Conservation (phyloP, 2,329 filamentous ascomycete species). For the Neoscytalidium dimidiatum region DNA sequence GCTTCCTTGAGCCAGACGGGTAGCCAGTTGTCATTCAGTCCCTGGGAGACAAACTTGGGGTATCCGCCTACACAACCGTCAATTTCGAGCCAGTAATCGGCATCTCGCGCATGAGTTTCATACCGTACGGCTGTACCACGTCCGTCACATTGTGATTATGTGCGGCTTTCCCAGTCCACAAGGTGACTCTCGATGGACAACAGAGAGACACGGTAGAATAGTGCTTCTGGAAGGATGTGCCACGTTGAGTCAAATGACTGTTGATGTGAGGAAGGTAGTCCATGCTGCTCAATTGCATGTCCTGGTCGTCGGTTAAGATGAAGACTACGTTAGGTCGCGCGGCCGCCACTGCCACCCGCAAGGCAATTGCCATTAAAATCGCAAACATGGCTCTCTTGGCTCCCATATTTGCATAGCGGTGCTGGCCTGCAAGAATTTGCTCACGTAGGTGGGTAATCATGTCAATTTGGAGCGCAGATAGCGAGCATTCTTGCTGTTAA, state of each 20-base stretch:
- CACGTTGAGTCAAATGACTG: neutral
- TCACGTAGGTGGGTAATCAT: too few species aligned
- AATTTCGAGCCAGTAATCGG: neutral
- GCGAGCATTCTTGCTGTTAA: too few species aligned
- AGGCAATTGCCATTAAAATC: too few species aligned
- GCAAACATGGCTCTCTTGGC: too few species aligned
- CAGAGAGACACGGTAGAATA: neutral
- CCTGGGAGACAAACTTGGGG: slow-evolving; percentile 13
- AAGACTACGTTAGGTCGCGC: neutral
- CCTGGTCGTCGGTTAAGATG: neutral
- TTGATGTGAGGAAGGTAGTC: neutral
- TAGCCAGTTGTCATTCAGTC: slow-evolving; percentile 18
- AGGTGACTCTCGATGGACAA: neutral
- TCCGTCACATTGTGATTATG: neutral
- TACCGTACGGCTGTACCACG: neutral
- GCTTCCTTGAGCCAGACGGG: slow-evolving; percentile 19
- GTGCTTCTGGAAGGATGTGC: neutral
- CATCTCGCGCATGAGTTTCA: neutral
- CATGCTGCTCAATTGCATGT: neutral
- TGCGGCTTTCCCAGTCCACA: neutral
- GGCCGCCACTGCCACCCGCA: too few species aligned
- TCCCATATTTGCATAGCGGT: too few species aligned
- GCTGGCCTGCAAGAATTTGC: too few species aligned
- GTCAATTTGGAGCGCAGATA: too few species aligned
- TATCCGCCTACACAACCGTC: neutral